Evolutionary conservation across 345 rosid genomes (phyloP), one percentile per base, ranked within the genome.

Genomic region (Aegle marmelos): DNA sequence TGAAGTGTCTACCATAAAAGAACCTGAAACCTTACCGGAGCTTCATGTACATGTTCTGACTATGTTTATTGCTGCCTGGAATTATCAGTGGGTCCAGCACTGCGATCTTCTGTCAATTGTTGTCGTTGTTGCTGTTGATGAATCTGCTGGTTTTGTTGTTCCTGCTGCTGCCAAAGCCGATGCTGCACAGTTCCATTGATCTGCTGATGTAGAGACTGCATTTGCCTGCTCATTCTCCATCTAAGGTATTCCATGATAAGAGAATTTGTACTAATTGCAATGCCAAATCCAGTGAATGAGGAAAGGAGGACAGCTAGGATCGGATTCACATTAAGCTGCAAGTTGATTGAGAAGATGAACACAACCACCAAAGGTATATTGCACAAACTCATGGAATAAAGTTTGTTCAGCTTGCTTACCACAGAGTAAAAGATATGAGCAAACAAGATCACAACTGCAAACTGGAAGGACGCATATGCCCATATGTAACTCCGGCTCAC

Each of bases 401-500:
- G 54, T 39, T 36, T 60, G 56, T 48, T 75, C 39, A 11, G 61
- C 88, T 54, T 59, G 67, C 78, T 89, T 81, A 88, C 93, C 61
- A 88, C 50, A 27, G 87, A 68, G 72, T 90, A 90, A 74, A 90
- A 90, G 63, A 90, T 83, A 75, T 90, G 93, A 75, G 93, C 90
- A 60, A 88, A 86, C 68, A 90, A 86, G 80, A 90, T 86, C 76
- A 90, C 90, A 36, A 85, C 79, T 1, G 90, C 91, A 82, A 86
- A 90, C 76, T 90, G 93, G 76, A 88, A 86, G 67, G 85, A 88
- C 59, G 90, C 86, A 84, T 86, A 90, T 5, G 88, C 93, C 93
- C 93, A 88, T 37, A 86, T 85, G 86, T 88, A 90, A 72, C 84
- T 80, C 79, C 90, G 79, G 87, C 84, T 86, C 84, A 88, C 93